Evolutionary conservation across 208 protist genomes (phyloP), one percentile per base, ranked within the genome.

Genomic region (Sergeia podlipaevii): DNA sequence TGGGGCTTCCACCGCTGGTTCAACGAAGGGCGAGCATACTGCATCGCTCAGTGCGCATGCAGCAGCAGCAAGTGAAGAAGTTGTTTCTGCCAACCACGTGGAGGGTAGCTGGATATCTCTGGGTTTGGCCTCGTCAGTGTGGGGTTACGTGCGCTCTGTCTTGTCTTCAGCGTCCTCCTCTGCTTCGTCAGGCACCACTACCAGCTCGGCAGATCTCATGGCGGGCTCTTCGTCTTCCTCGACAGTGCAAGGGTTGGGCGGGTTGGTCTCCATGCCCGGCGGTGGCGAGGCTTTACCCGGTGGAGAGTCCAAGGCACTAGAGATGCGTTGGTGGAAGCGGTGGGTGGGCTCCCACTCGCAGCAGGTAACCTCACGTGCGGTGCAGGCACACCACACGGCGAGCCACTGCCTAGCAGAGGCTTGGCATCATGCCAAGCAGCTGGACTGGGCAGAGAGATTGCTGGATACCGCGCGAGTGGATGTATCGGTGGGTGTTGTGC

Each of bases 391-490:
- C 8, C 48, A 54, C 33, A 7, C 43, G 48, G 33, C 8, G 34
- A 28, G 17, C 13, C 34, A 23, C 33, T 3, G 18, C 32, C 10
- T 54, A 36, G 48, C 4, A 10, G 10, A 29, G 34, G 5, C 2
- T 44, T 17, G 29, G 34, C 34, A 38, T 38, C 34, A 28, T 10
- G 37, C 30, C 13, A 34, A 28, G 51, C 39, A 44, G 24, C 13
- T 34, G 23, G 30, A 34, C 27, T 78, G 68, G 63, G 37, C 78
- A 13, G 61, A 74, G 29, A 26, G 47, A 30, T 20, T 66, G 43
- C 48, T 83, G 17, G 39, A 61, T 10, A 60, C 58, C 23, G 69
- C 76, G 20, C 60, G 68, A 32, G 59, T 87, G 55, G 78, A 87
- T 37, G 54, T 91, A 20, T 79, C 76, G 13, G 39, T 75, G 27